Evolutionary conservation across 106 monocot genomes (phyloP).

Genomic region (Platanthera guangdongensis): DNA sequence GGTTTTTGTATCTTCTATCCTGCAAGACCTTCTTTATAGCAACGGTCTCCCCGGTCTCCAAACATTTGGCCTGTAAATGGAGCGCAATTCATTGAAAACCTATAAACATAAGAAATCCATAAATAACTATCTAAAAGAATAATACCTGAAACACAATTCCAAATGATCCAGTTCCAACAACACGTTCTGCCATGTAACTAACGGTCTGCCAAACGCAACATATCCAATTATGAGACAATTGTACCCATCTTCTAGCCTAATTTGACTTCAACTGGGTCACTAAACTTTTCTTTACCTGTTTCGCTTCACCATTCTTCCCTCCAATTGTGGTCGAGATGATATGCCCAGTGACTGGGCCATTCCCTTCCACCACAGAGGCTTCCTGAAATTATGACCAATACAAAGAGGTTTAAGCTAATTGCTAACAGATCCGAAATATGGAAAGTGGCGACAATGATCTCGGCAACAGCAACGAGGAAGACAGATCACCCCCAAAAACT

Average conservation of each 20-base stretch:
- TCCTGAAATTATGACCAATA: not conserved
- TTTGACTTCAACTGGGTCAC: not conserved
- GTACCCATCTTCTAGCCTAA: not conserved
- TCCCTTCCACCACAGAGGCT: slow-evolving; percentile 32
- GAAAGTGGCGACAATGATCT: not conserved
- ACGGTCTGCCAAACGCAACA: slow-evolving; percentile 41
- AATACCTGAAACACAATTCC: slow-evolving; percentile 91
- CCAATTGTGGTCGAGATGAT: slow-evolving; percentile 84
- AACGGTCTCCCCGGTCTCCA: slow-evolving; percentile 83
- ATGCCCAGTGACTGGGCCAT: slow-evolving; percentile 69
- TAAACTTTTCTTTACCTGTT: slow-evolving; percentile 40
- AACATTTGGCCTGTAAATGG: slow-evolving; percentile 69
- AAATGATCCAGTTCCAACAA: slow-evolving; percentile 90
- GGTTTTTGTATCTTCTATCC: slow-evolving; percentile 73
- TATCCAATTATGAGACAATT: not conserved
- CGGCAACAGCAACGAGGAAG: not conserved
- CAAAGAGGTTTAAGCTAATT: not conserved
- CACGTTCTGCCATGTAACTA: slow-evolving; percentile 95
- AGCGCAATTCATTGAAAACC: not conserved
- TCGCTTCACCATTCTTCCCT: slow-evolving; percentile 74
- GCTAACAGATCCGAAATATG: not conserved
- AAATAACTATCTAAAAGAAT: not conserved
- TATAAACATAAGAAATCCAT: not conserved
- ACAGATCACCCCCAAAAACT: not conserved
- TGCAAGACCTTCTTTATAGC: slow-evolving; percentile 81